Base-by-base conservation (phyloP, 495 filamentous ascomycete genomes). In the Penicillium coffeae region DNA sequence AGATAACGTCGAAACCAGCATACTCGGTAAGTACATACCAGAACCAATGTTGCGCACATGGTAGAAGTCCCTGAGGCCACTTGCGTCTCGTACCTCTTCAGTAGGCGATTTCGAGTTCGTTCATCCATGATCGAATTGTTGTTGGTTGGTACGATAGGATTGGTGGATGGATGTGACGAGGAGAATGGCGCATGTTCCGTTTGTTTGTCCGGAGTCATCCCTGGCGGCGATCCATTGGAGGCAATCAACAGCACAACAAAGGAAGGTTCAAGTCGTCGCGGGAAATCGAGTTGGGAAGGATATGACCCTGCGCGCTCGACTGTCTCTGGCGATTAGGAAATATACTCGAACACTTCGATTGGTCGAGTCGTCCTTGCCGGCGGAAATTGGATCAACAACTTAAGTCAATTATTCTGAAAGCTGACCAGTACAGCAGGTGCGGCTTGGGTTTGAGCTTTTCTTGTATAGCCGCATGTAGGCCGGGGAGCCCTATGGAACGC, bases 401-500 rank as follows among this genome's bases (percentile, higher is more conserved):
- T n/a, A n/a, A n/a, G n/a, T n/a, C n/a, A n/a, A n/a, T n/a, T n/a
- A n/a, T n/a, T n/a, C n/a, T n/a, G n/a, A n/a, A n/a, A n/a, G n/a
- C n/a, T n/a, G n/a, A n/a, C n/a, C n/a, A n/a, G n/a, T n/a, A n/a
- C n/a, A n/a, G n/a, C n/a, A n/a, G n/a, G n/a, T n/a, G n/a, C n/a
- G n/a, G n/a, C n/a, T n/a, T 38, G 15, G n/a, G 35, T 18, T 4
- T 37, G 12, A 4, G 12, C 35, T 4, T 6, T 6, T 37, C 5
- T 37, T 14, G n/a, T 37, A 37, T 37, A 14, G 35, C 15, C 48
- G 38, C 25, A 4, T 5, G 49, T 50, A 70, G 69, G 71, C 66
- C 72, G 71, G 65, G 68, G 71, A 73, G 71, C 67, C 71, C 65
- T 64, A 73, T 73, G 71, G 71, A 74, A 76, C 70, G 73, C 73